Percentiles rank a stretch among this genome's conserved stretches.
phyloP scores from a whole-genome alignment of 495 filamentous ascomycete species.

The Penicillium manginii region DNA sequence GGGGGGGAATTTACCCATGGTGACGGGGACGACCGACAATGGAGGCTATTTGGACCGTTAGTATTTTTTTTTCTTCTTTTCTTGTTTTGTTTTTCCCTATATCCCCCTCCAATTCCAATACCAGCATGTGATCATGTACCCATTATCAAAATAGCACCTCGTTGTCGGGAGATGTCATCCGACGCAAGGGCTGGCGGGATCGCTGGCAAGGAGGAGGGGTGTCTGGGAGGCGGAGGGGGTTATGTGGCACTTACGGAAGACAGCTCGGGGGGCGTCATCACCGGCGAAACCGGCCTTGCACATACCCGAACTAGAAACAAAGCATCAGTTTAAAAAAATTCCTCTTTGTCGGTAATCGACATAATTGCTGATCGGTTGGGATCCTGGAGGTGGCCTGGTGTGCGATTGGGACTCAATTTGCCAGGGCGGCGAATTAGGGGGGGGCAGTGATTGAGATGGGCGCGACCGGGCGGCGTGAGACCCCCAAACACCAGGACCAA shows the following conservation, averaged over 20 bases:
- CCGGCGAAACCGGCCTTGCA: conserved; percentile 99
- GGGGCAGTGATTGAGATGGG: conserved; percentile 19
- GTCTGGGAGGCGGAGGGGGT: conserved; percentile 18
- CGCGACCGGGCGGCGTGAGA: conserved; percentile 33
- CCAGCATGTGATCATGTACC: not conserved
- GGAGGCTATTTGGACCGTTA: conserved; percentile 67
- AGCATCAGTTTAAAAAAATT: conserved; percentile 51
- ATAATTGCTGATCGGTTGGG: conserved; percentile 1
- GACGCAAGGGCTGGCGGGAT: conserved; percentile 36
- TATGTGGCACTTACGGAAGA: conserved; percentile 89
- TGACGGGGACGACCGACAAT: conserved; percentile 99
- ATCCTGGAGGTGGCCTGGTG: conserved; percentile 12
- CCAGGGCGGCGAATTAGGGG: conserved; percentile 24
- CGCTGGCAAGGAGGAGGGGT: conserved; percentile 24
- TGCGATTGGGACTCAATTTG: conserved; percentile 26
- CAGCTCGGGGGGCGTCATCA: conserved; percentile 99
- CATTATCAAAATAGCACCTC: not conserved
- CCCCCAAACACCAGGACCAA: conserved; percentile 28
- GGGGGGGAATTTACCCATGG: conserved; percentile 79
- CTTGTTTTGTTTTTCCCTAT: not conserved
- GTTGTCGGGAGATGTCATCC: conserved; percentile 10
- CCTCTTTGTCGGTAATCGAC: conserved; percentile 5
- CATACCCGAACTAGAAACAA: conserved; percentile 89
- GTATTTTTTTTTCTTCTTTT: conserved; percentile 16
- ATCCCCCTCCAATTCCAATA: not conserved